phyloP scores from a whole-genome alignment of 345 rosid species.

The Nasturtium officinale region DNA sequence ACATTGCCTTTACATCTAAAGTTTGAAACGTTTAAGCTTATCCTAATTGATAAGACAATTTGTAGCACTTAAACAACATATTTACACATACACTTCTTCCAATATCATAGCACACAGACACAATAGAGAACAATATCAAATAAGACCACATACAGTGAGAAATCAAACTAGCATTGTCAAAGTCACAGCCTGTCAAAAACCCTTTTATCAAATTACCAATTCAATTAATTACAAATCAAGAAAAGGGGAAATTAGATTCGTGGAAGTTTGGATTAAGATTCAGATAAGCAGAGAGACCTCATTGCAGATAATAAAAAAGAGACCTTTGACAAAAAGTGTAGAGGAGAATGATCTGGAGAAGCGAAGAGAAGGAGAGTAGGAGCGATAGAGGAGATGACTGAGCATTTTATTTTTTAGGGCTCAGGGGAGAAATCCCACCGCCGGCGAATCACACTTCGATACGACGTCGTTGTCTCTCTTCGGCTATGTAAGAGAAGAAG shows the following conservation, averaged over 20 bases:
- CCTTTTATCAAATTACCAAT: background rate
- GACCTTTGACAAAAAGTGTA: slow-evolving; percentile 42
- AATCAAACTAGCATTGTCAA: background rate
- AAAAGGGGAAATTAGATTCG: background rate
- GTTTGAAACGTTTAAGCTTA: slow-evolving; percentile 9
- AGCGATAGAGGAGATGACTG: slow-evolving; percentile 19
- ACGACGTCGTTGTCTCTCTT: no score
- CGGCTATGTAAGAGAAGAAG: no score
- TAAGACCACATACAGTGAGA: background rate
- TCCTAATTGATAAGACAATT: background rate
- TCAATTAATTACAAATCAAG: background rate
- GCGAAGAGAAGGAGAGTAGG: slow-evolving; percentile 18
- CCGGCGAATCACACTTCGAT: slow-evolving; percentile 12
- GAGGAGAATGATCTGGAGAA: slow-evolving; percentile 41
- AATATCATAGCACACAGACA: background rate
- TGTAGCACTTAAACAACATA: background rate
- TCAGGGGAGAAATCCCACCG: background rate
- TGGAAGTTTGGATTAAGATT: background rate
- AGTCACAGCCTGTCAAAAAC: background rate
- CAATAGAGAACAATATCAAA: background rate
- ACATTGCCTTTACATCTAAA: background rate
- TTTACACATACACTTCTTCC: background rate
- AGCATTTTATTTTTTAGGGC: slow-evolving; percentile 16
- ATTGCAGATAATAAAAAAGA: background rate
- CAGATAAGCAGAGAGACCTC: slow-evolving; percentile 8